Conservation (phyloP, 164 flowering plant genomes). For the Macadamia integrifolia region DNA sequence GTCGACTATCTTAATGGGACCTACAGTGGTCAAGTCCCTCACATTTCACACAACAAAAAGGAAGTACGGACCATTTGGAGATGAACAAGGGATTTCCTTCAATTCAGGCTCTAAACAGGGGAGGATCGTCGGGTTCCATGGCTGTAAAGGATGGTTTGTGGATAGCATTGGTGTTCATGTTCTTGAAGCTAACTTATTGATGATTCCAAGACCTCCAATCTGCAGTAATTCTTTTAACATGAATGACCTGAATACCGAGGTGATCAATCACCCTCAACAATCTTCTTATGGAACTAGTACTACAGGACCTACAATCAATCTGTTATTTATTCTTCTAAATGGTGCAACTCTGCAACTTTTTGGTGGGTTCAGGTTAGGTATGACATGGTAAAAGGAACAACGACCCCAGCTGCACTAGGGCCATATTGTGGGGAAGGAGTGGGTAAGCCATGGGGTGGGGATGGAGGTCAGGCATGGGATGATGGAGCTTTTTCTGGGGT, state of each 20-base stretch:
- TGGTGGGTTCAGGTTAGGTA: slow-evolving; percentile 24
- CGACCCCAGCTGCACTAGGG: slow-evolving; percentile 53
- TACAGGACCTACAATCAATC: neutral
- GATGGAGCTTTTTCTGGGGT: slow-evolving; percentile 79
- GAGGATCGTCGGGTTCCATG: slow-evolving; percentile 70
- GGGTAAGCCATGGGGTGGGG: slow-evolving; percentile 74
- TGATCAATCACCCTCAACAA: slow-evolving; percentile 23
- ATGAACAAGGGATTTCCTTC: slow-evolving; percentile 61
- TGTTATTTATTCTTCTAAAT: too few species aligned
- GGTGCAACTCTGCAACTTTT: too few species aligned
- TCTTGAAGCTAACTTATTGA: slow-evolving; percentile 41
- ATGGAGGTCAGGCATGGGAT: slow-evolving; percentile 81
- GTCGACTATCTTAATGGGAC: slow-evolving; percentile 64
- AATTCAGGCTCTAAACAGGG: slow-evolving; percentile 42
- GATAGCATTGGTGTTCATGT: slow-evolving; percentile 76
- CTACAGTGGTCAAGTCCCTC: slow-evolving; percentile 60
- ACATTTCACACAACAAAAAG: slow-evolving; percentile 70
- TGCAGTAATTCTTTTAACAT: slow-evolving; percentile 1
- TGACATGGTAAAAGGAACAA: slow-evolving; percentile 52
- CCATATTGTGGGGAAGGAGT: slow-evolving; percentile 92
- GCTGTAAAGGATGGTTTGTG: slow-evolving; percentile 58
- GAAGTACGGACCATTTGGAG: slow-evolving; percentile 77
- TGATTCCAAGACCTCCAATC: slow-evolving; percentile 12
- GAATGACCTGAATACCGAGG: slow-evolving; percentile 19
- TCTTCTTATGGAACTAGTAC: slow-evolving; percentile 39